Conservation (phyloP, 306 rosid genomes). For the Acacia acuminata region DNA sequence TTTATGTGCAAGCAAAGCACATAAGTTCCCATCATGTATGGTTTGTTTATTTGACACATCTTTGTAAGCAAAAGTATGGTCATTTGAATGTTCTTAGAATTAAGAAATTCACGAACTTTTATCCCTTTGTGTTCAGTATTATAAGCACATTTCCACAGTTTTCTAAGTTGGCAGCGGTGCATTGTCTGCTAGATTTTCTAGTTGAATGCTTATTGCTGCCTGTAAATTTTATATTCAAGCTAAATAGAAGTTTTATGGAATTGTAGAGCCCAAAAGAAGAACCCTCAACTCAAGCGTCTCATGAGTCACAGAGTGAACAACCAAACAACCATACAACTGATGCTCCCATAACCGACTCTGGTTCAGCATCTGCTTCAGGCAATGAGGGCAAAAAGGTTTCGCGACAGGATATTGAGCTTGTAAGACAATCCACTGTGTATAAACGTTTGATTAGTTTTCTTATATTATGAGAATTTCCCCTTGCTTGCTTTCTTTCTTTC, state of each 20-base stretch:
- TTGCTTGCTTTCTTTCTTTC: constrained; percentile 4
- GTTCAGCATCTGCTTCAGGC: constrained; percentile 80
- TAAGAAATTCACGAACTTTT: not conserved
- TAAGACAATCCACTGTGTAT: constrained; percentile 42
- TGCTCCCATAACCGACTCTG: constrained; percentile 77
- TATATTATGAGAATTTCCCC: not conserved
- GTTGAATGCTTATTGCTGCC: constrained; percentile 13
- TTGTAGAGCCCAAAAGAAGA: constrained; percentile 63
- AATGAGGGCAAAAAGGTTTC: constrained; percentile 85
- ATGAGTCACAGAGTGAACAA: constrained; percentile 71
- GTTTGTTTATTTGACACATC: not conserved
- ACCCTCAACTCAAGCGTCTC: constrained; percentile 68
- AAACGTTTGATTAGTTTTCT: constrained; percentile 12
- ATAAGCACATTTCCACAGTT: constrained; percentile 7
- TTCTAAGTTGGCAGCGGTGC: constrained; percentile 1
- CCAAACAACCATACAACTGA: constrained; percentile 62
- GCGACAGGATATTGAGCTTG: constrained; percentile 91
- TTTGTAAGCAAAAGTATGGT: constrained; percentile 9
- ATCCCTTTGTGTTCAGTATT: not conserved
- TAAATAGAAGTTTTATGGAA: constrained; percentile 19
- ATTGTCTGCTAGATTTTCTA: constrained; percentile 21
- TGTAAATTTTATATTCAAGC: constrained; percentile 8
- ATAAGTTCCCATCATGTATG: not conserved
- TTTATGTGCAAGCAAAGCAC: constrained; percentile 9
- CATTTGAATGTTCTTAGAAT: constrained; percentile 3